Base-by-base conservation (phyloP, 2,329 filamentous ascomycete species). In the Aureobasidium sp. region DNA sequence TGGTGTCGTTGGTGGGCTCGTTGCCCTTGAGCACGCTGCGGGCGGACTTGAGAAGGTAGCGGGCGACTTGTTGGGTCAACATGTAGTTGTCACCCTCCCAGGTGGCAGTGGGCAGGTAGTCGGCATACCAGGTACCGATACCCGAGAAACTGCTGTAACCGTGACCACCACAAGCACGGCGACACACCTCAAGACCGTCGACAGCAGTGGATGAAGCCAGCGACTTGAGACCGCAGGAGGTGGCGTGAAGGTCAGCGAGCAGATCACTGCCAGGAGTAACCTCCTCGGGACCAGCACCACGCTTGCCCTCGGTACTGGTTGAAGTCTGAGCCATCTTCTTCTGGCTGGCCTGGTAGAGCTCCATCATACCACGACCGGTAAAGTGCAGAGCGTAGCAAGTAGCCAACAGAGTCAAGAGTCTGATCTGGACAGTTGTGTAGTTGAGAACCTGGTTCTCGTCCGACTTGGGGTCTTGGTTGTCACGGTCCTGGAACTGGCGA, bases 41-140 rank as follows among this genome's bases (percentile, higher is more conserved):
- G 0, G 87, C 88, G 3, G 87, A 85, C 79, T 91, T 91, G 66
- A 91, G 81, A 49, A 91, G 82, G 69, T 91, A 91, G 62, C 87
- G 83, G 3, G 86, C 86, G 3, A 91, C 88, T 75, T 91, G 88
- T 73, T 91, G 88, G 10, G 87, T 89, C 63, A 91, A 78, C 88
- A 91, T 90, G 77, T 89, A 91, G 78, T 90, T 90, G 76, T 90
- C 88, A 49, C 88, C 88, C 72, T 91, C 88, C 85, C 86, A 89
- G 10, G 87, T 89, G 4, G 79, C 76, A 0, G 83, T 88, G 16
- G 89, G 87, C 1, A 91, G 79, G 70, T 91, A 90, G 72, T 91
- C 88, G 32, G 87, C 81, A 68, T 90, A 91, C 81, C 84, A 89
- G 21, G 82, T 76, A 1, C 87, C 88, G 66, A 92, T 89, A n/a